Evolutionary conservation across 1,284 basidiomycete genomes (phyloP), one percentile per base, ranked within the genome.

Genomic region (Heterobasidion occidentale): DNA sequence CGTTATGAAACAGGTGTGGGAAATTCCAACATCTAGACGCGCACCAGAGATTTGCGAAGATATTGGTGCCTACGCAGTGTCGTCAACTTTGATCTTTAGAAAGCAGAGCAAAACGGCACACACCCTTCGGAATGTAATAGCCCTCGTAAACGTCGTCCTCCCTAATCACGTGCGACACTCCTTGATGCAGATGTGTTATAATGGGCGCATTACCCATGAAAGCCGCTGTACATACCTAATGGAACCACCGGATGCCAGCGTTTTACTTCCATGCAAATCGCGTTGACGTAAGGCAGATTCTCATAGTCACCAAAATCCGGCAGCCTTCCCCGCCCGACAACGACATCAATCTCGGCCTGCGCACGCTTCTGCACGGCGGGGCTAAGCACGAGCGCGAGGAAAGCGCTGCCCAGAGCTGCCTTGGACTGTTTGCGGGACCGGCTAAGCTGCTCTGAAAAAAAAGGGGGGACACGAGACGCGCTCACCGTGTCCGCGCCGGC

Each of bases 311-410:
- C 38, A 35, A 63, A 54, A 14, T 55, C 57, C 0, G 68, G 69
- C 1, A 68, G 59, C 7, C 68, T 58, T 0, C 55, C 42, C 5
- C 42, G 17, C n/a, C 65, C 65, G 9, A 68, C 53, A n/a, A 65
- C 60, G 2, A 19, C 38, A 17, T 65, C 64, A 15, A 70, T 56
- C 34, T 70, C 68, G 3, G 56, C 62, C 44, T 65, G 68, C 0
- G 66, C 68, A 14, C 55, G 60, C 15, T 42, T 20, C n/a, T 66
- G 64, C 1, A 67, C 63, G 1, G 64, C 58, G 0, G 68, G 69
- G 52, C 61, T 47, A 3, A 61, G 52, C 9, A 63, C 44, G 62
- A 70, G 65, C 9, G 64, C 64, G 3, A 62, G 36, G 9, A 67
- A 58, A 27, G 27, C 27, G 27, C 27, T 27, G 27, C 27, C 27